Evolutionary conservation across 192 early-diverging fungal species (phyloP).

Genomic region (Dissophora globulifera): DNA sequence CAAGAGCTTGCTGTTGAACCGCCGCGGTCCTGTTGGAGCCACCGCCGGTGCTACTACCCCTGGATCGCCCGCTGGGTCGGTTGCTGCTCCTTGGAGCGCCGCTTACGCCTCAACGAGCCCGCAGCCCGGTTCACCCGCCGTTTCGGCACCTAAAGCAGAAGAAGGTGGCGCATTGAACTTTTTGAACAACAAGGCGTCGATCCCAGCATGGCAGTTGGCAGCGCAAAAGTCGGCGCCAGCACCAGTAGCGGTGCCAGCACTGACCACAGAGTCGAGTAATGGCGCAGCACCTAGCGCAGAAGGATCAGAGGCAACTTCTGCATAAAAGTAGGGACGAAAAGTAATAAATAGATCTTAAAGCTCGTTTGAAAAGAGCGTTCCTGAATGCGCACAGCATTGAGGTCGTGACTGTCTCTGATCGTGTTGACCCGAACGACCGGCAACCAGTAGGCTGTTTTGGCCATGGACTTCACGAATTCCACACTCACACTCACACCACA

Average conservation of each 20-base stretch:
- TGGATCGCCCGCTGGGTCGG: conserved; percentile 22
- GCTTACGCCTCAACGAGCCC: conserved; percentile 11
- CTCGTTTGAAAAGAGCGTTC: too few species aligned
- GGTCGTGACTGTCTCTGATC: too few species aligned
- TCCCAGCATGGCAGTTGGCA: conserved; percentile 80
- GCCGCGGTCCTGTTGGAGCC: conserved; percentile 65
- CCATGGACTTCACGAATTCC: too few species aligned
- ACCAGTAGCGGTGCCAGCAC: conserved; percentile 1
- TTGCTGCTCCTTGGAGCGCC: conserved; percentile 54
- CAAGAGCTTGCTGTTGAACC: conserved; percentile 89
- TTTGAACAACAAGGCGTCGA: conserved; percentile 46
- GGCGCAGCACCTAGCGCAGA: conserved; percentile 6
- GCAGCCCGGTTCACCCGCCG: conserved; percentile 16
- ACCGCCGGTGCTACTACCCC: not conserved
- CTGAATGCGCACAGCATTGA: too few species aligned
- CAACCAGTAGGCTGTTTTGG: too few species aligned
- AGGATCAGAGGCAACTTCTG: conserved; percentile 14
- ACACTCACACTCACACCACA: too few species aligned
- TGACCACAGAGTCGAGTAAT: not conserved
- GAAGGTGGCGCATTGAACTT: conserved; percentile 37
- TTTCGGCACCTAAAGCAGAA: conserved; percentile 9
- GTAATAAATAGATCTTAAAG: too few species aligned
- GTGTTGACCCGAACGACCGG: too few species aligned
- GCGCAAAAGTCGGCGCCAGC: conserved; percentile 28
- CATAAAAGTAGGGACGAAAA: conserved; percentile 1